Base-by-base conservation (phyloP, 306 rosid species). In the Cercis canadensis region DNA sequence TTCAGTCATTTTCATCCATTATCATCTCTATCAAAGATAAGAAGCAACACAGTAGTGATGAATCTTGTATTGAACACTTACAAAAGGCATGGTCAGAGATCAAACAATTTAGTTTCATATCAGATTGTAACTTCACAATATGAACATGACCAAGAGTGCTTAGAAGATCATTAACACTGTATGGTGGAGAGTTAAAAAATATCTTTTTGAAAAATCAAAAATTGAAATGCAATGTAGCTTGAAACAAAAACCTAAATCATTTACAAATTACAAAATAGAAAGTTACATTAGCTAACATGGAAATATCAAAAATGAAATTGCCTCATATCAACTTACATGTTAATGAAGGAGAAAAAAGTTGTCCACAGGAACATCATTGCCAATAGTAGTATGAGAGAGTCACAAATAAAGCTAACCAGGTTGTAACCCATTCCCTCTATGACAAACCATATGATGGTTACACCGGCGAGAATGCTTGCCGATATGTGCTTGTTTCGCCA, bases 401-500 rank as follows among this genome's bases (percentile, higher is more conserved):
- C 84, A 72, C 91, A 86, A 73, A 82, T 40, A 34, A 89, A 56
- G 21, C 75, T 65, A 73, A 86, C 40, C 45, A 82, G n/a, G 62
- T 83, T 76, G 83, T 84, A 89, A 39, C 82, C 85, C 79, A 84
- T 70, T 61, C 47, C 74, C 79, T 80, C 83, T 70, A 78, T 75
- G 17, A 73, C 59, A 74, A 86, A 36, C 91, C 89, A 89, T 51
- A 65, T 55, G 54, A 74, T 19, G 17, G 88, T 84, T 78, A 73
- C 74, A 54, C 80, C 88, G 24, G 45, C 74, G 1, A 78, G 73
- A 75, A 75, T 50, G 64, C 81, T 54, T 55, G 70, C 80, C 17
- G 89, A 80, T 51, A 52, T 74, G 58, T 54, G 41, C 82, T 80
- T 82, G 53, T 84, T 56, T 70, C 86, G 71, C 92, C 95, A 86